Conservation (phyloP, 208 protist species). For the Naegleria fowleri region DNA sequence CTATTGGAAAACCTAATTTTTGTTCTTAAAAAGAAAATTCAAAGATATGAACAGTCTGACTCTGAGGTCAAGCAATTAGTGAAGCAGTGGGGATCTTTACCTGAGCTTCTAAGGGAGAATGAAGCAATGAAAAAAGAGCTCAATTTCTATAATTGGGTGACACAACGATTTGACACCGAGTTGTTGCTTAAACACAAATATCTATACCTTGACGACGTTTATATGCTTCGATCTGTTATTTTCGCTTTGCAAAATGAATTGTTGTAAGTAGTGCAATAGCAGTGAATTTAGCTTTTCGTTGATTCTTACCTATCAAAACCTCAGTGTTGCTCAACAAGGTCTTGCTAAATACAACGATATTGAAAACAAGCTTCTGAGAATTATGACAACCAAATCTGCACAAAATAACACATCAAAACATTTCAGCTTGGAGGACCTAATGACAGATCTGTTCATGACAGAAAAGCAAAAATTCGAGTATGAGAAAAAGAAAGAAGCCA, state of each 20-base stretch:
- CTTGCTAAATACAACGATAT: neutral
- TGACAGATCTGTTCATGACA: neutral
- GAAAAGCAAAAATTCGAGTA: neutral
- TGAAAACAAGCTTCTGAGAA: neutral
- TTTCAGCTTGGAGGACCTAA: neutral
- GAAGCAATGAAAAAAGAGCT: neutral
- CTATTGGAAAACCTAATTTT: constrained; percentile 2
- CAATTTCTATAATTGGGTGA: neutral
- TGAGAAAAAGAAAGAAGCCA: neutral
- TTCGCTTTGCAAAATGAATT: constrained; percentile 8
- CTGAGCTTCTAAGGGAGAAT: neutral
- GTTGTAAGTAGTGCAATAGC: too few species aligned
- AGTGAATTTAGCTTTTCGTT: too few species aligned
- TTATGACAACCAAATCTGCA: neutral
- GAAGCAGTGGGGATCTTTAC: neutral
- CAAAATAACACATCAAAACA: neutral
- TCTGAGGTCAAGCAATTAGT: neutral
- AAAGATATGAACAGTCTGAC: constrained; percentile 8
- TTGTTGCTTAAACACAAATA: neutral
- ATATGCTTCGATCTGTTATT: neutral
- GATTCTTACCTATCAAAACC: neutral
- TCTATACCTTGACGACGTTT: neutral
- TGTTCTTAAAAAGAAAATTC: constrained; percentile 20
- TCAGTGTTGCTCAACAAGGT: neutral
- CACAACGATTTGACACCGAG: neutral